These are phyloP conservation scores for Aspergillus sp. DNA, from an alignment of 2,329 filamentous ascomycete species.

Conservation along the genomic window DNA sequence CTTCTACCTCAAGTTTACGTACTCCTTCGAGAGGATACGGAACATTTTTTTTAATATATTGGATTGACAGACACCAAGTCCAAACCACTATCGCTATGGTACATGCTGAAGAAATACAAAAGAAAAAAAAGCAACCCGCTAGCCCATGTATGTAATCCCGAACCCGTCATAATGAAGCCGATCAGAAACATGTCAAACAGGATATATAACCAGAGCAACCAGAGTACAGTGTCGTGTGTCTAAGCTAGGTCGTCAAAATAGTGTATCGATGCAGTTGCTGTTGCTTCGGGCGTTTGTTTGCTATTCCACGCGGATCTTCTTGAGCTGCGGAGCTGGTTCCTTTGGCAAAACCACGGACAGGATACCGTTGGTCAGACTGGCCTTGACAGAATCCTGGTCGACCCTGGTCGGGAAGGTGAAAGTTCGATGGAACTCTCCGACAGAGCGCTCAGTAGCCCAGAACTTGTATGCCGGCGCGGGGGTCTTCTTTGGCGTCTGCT, in stretches of 20 bases:
- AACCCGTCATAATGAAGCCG: background rate
- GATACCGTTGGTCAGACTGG: conserved; percentile 63
- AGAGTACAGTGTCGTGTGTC: background rate
- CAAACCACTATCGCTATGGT: background rate
- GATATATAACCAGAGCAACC: background rate
- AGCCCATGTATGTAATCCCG: conserved; percentile 4
- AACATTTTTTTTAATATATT: background rate
- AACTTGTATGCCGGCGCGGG: conserved; percentile 46
- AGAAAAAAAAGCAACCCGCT: background rate
- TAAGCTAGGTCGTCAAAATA: background rate
- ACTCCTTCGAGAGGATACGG: background rate
- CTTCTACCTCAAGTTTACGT: background rate
- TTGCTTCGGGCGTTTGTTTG: background rate
- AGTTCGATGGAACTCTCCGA: conserved; percentile 61
- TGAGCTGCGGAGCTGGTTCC: conserved; percentile 51
- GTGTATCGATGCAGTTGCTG: background rate
- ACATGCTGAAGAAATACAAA: background rate
- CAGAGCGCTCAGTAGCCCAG: conserved; percentile 62
- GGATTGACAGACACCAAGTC: background rate
- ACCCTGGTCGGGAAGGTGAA: conserved; percentile 62
- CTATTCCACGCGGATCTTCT: conserved; percentile 56
- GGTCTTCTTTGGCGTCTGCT: conserved; percentile 1
- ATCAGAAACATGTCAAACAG: background rate
- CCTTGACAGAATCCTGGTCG: conserved; percentile 63
- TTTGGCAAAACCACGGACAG: conserved; percentile 62